A percentile compares a stretch with the other conserved stretches of the same genome.
Evolutionary conservation across 2,329 filamentous ascomycete genomes (phyloP).

Genomic region (Xylariales sp.): DNA sequence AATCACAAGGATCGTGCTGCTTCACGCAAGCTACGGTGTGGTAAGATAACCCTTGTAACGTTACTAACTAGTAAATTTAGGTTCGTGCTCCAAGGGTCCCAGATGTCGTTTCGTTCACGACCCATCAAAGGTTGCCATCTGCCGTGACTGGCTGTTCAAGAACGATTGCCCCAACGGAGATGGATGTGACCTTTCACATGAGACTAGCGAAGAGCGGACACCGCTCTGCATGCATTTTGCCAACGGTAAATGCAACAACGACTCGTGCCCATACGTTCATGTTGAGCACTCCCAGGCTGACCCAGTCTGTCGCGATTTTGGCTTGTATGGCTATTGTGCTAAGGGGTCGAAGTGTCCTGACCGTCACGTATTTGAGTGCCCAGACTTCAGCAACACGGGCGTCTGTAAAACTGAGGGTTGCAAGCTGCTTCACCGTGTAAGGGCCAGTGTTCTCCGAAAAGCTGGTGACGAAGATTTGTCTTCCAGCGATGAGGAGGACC

Average conservation of each 20-base stretch:
- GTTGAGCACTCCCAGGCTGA: conserved; percentile 71
- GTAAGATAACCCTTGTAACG: conserved; percentile 39
- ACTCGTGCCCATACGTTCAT: conserved; percentile 83
- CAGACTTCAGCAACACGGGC: conserved; percentile 89
- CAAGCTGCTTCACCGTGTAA: conserved; percentile 81
- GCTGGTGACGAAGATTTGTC: conserved; percentile 60
- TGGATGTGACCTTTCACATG: conserved; percentile 87
- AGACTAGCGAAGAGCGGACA: conserved; percentile 75
- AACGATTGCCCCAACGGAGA: conserved; percentile 73
- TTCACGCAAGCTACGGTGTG: conserved; percentile 22
- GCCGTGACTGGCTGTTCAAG: conserved; percentile 80
- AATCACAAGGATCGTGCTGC: conserved; percentile 24
- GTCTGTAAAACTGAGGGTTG: conserved; percentile 77
- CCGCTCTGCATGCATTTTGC: conserved; percentile 88
- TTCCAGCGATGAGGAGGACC: conserved; percentile 69
- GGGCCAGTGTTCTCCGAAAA: conserved; percentile 72
- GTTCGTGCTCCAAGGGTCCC: conserved; percentile 79
- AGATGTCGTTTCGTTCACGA: conserved; percentile 81
- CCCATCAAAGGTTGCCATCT: conserved; percentile 79
- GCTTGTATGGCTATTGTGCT: conserved; percentile 81
- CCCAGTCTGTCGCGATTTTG: conserved; percentile 80
- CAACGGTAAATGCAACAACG: conserved; percentile 84
- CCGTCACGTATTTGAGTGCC: conserved; percentile 89
- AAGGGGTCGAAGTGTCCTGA: conserved; percentile 73
- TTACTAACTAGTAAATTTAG: conserved; percentile 54